Evolutionary conservation across 1,139 yeast species (phyloP), one percentile per base, ranked within the genome.

Genomic region (Torulaspora globosa): DNA sequence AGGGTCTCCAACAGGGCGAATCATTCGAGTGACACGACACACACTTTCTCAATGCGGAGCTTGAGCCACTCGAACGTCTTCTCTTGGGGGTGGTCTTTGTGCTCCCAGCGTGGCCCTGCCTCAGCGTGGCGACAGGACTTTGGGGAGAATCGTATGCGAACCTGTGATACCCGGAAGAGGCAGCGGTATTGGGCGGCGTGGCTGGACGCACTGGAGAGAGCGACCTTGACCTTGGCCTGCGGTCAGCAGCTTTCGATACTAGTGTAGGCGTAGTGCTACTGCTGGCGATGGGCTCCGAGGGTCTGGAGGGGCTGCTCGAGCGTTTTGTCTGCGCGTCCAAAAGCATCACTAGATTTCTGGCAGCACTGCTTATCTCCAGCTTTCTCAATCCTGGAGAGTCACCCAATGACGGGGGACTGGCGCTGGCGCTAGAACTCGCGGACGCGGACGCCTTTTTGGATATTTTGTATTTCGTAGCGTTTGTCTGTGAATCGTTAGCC

Each of bases 1-100:
- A 84, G 2, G 98, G 98, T 63, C 98, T 79, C 98, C 98, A 92
- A 67, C 98, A 92, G 9, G 98, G 98, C 10, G 96, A 86, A 57
- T 85, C 95, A 53, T 83, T 86, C 1, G 94, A 81, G 10, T 90
- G 89, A 69, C 98, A 92, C 4, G 97, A 87, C 27, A 92, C 82
- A 65, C 98, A 92, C 48, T 78, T 76, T 57, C 90, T 73, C 56
- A 19, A 21, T 5, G 26, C 19, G 26, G 52, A 52, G 53, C 21
- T 54, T 44, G 50, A 52, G 43, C 28, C 56, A 26, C 47, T 55
- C 32, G 43, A 54, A 28, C 27, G 58, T 34, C 28, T 52, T 44
- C 49, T 48, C 18, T 44, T 44, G 10, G 50, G 47, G n/a, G 48
- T 43, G n/a, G 48, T 38, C 41, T 41, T 35, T 36, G 50, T 21